Evolutionary conservation across 2,329 filamentous ascomycete genomes (phyloP), one percentile per base, ranked within the genome.

Genomic region (Xylariaceae sp.): DNA sequence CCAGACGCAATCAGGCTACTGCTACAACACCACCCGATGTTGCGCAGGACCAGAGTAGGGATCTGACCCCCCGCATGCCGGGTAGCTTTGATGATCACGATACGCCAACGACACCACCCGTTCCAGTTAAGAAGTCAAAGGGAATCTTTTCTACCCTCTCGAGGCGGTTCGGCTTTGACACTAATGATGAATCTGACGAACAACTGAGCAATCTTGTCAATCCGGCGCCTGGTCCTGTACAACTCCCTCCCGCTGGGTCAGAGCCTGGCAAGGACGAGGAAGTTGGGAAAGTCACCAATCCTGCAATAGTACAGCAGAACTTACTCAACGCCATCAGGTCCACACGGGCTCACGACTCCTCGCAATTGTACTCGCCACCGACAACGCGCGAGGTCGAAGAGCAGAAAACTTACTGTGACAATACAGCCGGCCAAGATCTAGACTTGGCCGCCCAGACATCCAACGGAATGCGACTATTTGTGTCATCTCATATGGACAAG

Each of bases 331-430:
- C 92, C 2, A 87, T 96, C 70, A 83, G 88, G 65, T 85, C 90
- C 6, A 90, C 89, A 18, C 85, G 91, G 44, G 80, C 91, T 0
- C 87, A 92, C 72, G 88, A 89, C 63, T 90, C 89, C 1, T 81
- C 84, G 13, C 77, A 79, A 9, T 75, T 96, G n/a, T 93, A 90
- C 74, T 85, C 84, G 2, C 83, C 85, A 18, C 90, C 90, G 0
- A 77, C 84, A 56, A 87, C 88, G 41, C 87, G 85, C 62, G 77
- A 87, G 54, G 86, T 96, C 65, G 88, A 88, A 69, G 92, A 96
- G 73, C 88, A 90, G 66, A 84, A 87, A 45, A 88, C 89, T 0
- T 96, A 96, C 75, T 97, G 92, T 73, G 92, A 97, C 75, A 82
- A 85, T 65, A 87, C 79, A 23, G 85, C 88, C 1, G 85, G 84